Percentiles rank a stretch among this genome's conserved stretches.
Evolutionary conservation across 176 grass and related monocot species (phyloP).

Genomic region (sorghum (Sorghum bicolor)): DNA sequence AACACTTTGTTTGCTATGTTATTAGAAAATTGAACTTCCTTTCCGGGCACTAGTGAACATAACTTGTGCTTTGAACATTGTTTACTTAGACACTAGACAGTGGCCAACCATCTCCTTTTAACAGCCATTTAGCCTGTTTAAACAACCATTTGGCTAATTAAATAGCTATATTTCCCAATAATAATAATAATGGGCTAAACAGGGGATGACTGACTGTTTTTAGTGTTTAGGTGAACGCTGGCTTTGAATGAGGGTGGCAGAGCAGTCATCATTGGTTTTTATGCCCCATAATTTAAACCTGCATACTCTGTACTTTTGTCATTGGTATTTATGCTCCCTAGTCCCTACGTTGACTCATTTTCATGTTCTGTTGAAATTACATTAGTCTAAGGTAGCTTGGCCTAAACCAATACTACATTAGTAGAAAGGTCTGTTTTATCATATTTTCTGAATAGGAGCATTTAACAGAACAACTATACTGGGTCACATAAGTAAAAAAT

Average conservation of each 20-base stretch:
- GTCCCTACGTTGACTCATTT: neutral
- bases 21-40: conserved; percentile 25
- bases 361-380: neutral
- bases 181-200: neutral
- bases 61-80: neutral
- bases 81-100: neutral
- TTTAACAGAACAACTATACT: conserved; percentile 6
- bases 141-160: neutral
- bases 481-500: neutral
- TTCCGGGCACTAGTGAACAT: conserved; percentile 9
- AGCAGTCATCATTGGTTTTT: neutral
- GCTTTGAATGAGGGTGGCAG: neutral
- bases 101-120: neutral
- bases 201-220: neutral
- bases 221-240: neutral
- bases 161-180: neutral
- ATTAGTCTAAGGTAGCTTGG: neutral
- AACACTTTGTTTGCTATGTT: conserved; percentile 4
- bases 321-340: conserved; percentile 3
- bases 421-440: neutral
- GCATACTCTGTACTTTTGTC: neutral
- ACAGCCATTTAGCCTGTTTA: neutral
- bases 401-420: neutral
- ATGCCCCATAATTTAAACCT: neutral
- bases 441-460: conserved; percentile 17